Conservation (phyloP, 768 basidiomycete species). For the Suillus spraguei region DNA sequence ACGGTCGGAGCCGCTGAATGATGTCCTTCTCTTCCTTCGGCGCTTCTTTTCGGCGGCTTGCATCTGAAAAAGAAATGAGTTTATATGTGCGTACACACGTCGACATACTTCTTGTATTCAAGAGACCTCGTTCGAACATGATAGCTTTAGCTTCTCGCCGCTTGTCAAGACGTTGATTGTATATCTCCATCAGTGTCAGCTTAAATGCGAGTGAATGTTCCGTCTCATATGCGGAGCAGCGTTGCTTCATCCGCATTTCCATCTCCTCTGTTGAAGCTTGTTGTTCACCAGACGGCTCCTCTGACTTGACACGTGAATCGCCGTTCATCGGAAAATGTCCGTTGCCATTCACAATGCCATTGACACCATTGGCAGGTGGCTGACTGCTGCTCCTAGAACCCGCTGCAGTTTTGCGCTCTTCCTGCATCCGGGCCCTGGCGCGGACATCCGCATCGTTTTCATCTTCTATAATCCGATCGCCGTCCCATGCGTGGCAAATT, state of each 20-base stretch:
- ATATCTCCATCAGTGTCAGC: slow-evolving; percentile 86
- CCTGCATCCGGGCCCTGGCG: slow-evolving; percentile 44
- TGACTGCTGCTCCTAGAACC: slow-evolving; percentile 26
- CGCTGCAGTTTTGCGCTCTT: slow-evolving; percentile 36
- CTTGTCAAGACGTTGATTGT: slow-evolving; percentile 85
- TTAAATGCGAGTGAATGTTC: slow-evolving; percentile 86
- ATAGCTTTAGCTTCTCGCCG: slow-evolving; percentile 83
- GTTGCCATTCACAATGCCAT: slow-evolving; percentile 39
- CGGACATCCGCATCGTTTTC: slow-evolving; percentile 76
- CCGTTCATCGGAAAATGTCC: slow-evolving; percentile 42
- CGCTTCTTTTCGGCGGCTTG: slow-evolving; percentile 91
- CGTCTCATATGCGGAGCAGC: slow-evolving; percentile 78
- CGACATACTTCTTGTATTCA: slow-evolving; percentile 88
- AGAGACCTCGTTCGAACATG: slow-evolving; percentile 88
- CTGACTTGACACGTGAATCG: slow-evolving; percentile 38
- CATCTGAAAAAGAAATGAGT: slow-evolving; percentile 53
- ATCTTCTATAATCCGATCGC: slow-evolving; percentile 79
- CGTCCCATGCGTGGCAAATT: slow-evolving; percentile 81
- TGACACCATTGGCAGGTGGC: slow-evolving; percentile 24
- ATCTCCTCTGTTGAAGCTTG: slow-evolving; percentile 48
- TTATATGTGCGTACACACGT: neutral
- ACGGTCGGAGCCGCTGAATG: slow-evolving; percentile 84
- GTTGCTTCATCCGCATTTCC: slow-evolving; percentile 64
- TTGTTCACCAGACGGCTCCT: slow-evolving; percentile 49
- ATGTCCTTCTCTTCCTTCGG: slow-evolving; percentile 92